Percentiles rank a stretch among this genome's conserved stretches.
These are phyloP conservation scores for Claviceps sp. DNA, from an alignment of 2,329 filamentous ascomycete genomes.

Conservation along the genomic window DNA sequence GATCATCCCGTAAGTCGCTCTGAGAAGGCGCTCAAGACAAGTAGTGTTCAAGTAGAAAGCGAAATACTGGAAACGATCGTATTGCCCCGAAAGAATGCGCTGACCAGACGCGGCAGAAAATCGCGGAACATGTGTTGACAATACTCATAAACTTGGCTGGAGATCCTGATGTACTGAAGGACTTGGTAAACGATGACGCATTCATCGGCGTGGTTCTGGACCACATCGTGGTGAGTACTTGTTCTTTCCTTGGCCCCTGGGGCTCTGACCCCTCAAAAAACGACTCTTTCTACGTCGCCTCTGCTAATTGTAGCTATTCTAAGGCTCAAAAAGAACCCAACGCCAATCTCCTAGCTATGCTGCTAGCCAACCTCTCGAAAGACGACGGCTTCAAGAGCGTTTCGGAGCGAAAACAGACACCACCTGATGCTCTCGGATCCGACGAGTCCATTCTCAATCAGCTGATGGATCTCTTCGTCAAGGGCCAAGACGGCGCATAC, in stretches of 20 bases:
- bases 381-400: constrained; percentile 59
- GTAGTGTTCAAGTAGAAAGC: too few relatives aligned
- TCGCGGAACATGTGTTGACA: constrained; percentile 83
- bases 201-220: constrained; percentile 64
- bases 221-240: constrained; percentile 53
- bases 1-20: constrained; percentile 58
- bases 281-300: background rate
- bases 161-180: constrained; percentile 62
- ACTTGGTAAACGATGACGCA: constrained; percentile 61
- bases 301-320: background rate
- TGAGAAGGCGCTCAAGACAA: background rate
- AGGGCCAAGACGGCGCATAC: constrained; percentile 68
- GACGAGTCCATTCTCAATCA: constrained; percentile 73
- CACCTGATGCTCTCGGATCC: constrained; percentile 57
- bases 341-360: constrained; percentile 77
- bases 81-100: background rate
- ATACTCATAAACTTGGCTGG: constrained; percentile 79
- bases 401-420: constrained; percentile 50
- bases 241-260: background rate
- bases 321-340: constrained; percentile 64
- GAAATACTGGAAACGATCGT: too few relatives aligned
- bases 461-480: constrained; percentile 90
- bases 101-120: constrained; percentile 40
- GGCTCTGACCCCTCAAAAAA: background rate
- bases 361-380: constrained; percentile 85